Evolutionary conservation across 805 yeast species (phyloP), one percentile per base, ranked within the genome.

Genomic region (Nakazawaea ernobii): DNA sequence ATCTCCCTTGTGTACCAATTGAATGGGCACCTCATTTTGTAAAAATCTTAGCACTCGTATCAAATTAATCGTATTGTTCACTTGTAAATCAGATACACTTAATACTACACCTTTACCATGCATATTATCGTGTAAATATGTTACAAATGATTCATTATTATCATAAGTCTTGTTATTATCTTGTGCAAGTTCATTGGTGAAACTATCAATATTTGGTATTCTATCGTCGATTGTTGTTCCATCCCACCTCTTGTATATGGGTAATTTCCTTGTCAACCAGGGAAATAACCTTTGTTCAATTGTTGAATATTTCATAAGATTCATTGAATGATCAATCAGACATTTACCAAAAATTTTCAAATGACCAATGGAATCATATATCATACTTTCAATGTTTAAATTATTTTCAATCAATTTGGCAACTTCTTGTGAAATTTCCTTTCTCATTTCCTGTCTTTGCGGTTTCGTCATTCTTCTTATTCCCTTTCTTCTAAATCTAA

Each of bases 31-130:
- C 24, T 60, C 61, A 55, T 76, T 79, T 53, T 72, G 66, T 39
- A 79, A 66, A 4, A 76, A 70, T 30, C 86, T 62, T 32, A 81
- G 60, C 1, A 79, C 62, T 8, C 77, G 53, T 1, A 80, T 65
- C 27, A 80, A 60, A 43, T 73, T 74, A 8, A 69, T 62, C 26
- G 77, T 53, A 48, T 79, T 84, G 20, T 69, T 65, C 17, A 67
- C 63, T 47, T 75, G 71, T 10, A 59, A 58, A 48, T 79, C 73
- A 15, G 74, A 57, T 1, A 75, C 74, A 3, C 83, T 73, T 4
- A 81, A 58, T 1, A 78, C 84, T 20, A 80, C 73, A 3, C 87
- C 87, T 49, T 61, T 63, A 3, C 81, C 82, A 8, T 60, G 59
- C 32, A 65, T 50, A 29, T 58, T 50, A 7, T 52, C 39, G 32